Percentiles rank a stretch among this genome's conserved stretches.
phyloP scores from a whole-genome alignment of 1,284 basidiomycete genomes.

The Leccinum subfulvum region DNA sequence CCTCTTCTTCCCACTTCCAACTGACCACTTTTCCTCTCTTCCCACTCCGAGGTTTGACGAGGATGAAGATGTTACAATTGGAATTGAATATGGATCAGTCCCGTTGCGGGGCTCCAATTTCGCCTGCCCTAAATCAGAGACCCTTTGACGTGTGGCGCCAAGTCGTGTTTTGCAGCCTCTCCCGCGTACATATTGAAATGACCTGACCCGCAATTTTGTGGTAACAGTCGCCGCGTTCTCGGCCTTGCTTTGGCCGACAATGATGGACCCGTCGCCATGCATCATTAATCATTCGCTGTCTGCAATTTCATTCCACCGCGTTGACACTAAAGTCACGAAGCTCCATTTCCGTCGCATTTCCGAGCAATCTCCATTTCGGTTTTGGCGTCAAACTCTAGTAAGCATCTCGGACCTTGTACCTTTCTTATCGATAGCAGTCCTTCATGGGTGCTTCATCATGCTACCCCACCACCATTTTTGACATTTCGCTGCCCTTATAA shows the following conservation, averaged over 20 bases:
- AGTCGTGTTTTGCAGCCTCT: neutral
- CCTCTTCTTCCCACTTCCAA: slow-evolving; percentile 46
- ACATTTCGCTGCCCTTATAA: slow-evolving; percentile 31
- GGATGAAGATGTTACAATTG: slow-evolving; percentile 38
- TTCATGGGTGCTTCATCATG: slow-evolving; percentile 16
- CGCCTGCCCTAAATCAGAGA: slow-evolving; percentile 35
- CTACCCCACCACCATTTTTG: slow-evolving; percentile 17
- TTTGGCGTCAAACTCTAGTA: slow-evolving; percentile 17
- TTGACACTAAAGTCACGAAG: slow-evolving; percentile 17
- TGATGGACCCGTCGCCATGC: slow-evolving; percentile 7
- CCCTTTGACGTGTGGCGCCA: slow-evolving; percentile 30
- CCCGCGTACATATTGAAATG: slow-evolving; percentile 21
- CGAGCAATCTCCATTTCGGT: slow-evolving; percentile 22
- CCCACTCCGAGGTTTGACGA: slow-evolving; percentile 40
- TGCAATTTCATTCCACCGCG: slow-evolving; percentile 20
- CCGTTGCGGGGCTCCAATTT: slow-evolving; percentile 14
- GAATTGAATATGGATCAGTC: slow-evolving; percentile 5
- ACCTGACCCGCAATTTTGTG: neutral
- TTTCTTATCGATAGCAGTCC: slow-evolving; percentile 34
- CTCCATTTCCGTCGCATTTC: slow-evolving; percentile 31
- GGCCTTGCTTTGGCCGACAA: slow-evolving; percentile 12
- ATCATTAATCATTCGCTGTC: slow-evolving; percentile 8
- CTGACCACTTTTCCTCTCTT: slow-evolving; percentile 44
- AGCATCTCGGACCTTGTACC: slow-evolving; percentile 27
- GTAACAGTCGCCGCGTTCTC: slow-evolving; percentile 13